phyloP scores from a whole-genome alignment of 495 filamentous ascomycete species.

The Neurospora sp. region DNA sequence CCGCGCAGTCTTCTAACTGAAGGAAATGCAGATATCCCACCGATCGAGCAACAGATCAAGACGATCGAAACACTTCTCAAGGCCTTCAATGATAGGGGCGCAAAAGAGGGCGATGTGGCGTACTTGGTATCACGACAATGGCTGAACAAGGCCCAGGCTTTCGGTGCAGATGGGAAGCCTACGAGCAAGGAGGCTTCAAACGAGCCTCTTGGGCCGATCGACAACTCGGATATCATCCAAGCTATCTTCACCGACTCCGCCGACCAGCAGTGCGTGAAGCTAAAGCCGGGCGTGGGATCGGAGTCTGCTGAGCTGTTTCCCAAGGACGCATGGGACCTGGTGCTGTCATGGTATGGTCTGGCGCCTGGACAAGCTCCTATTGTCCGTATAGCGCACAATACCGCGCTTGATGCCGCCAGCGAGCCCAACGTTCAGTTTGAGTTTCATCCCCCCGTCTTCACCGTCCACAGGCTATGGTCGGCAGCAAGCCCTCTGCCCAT shows the following conservation, averaged over 20 bases:
- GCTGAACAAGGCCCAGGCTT: conserved; percentile 63
- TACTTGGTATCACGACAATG: conserved; percentile 73
- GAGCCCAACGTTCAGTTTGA: conserved; percentile 70
- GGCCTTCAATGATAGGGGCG: conserved; percentile 37
- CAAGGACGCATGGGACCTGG: conserved; percentile 66
- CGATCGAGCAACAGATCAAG: conserved; percentile 70
- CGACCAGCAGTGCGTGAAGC: conserved; percentile 54
- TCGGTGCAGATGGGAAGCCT: conserved; percentile 45
- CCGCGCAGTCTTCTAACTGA: neutral
- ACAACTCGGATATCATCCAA: conserved; percentile 66
- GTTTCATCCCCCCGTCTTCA: conserved; percentile 75
- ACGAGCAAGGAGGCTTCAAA: conserved; percentile 51
- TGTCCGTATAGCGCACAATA: conserved; percentile 68
- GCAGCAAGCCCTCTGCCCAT: conserved; percentile 44
- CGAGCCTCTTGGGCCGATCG: conserved; percentile 67
- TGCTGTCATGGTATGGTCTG: conserved; percentile 74
- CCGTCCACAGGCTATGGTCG: conserved; percentile 65
- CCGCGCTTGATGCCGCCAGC: conserved; percentile 41
- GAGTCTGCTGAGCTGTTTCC: conserved; percentile 74
- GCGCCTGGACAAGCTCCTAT: conserved; percentile 62
- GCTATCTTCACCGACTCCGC: conserved; percentile 36
- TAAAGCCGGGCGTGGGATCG: conserved; percentile 59
- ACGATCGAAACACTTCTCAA: conserved; percentile 54
- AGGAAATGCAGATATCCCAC: conserved; percentile 27
- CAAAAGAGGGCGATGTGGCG: conserved; percentile 59